These are phyloP conservation scores for Liquidambar formosana DNA, from an alignment of 164 flowering plant species.

Conservation along the genomic window DNA sequence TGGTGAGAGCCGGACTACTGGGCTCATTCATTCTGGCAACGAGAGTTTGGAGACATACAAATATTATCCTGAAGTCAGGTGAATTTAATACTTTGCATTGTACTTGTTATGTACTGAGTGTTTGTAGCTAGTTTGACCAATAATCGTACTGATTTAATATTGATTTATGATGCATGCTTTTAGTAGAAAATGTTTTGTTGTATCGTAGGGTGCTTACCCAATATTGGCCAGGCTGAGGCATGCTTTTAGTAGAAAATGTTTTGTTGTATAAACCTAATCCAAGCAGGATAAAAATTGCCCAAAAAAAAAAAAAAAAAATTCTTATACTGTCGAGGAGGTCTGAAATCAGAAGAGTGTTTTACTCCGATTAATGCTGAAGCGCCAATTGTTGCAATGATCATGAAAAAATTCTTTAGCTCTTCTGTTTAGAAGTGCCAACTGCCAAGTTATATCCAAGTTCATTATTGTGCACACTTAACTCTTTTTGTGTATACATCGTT, in stretches of 20 bases:
- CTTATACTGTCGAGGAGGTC: no score
- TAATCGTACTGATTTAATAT: not conserved
- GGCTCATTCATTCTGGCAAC: slow-evolving; percentile 83
- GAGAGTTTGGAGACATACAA: slow-evolving; percentile 79
- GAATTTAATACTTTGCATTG: not conserved
- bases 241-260: not conserved
- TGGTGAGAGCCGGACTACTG: slow-evolving; percentile 88
- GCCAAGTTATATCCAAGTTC: not conserved
- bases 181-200: no score
- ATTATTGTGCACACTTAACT: not conserved
- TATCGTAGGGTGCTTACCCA: no score
- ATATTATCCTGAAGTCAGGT: slow-evolving; percentile 81
- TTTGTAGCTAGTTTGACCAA: not conserved
- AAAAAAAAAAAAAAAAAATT: no score
- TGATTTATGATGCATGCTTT: not conserved
- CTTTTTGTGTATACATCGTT: no score
- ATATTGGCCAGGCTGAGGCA: no score
- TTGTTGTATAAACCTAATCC: no score
- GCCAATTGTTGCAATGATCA: not conserved
- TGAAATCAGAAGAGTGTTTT: no score
- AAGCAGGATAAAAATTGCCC: no score
- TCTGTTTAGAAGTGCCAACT: not conserved
- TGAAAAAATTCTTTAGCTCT: not conserved
- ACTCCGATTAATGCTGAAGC: not conserved
- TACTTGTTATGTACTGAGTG: not conserved